Base-by-base conservation (phyloP, 306 rosid genomes). In the Lithocarpus polystachyus region DNA sequence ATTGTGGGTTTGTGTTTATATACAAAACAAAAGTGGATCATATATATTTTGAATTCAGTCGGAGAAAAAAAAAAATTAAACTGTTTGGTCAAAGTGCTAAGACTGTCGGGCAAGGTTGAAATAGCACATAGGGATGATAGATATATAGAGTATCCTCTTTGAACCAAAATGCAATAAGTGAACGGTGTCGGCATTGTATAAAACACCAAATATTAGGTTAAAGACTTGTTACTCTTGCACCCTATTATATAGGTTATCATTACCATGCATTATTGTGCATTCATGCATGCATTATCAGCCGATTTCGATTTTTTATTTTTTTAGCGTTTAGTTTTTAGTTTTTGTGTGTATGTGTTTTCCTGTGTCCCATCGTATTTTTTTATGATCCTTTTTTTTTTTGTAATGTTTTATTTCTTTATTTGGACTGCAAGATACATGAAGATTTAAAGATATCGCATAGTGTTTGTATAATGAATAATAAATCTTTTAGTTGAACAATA, bases 181-280 rank as follows among this genome's bases (percentile, higher is more conserved):
- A 18, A 77, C 22, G 56, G 14, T 67, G 74, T 77, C 74, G 80
- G 80, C 62, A 68, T 54, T 54, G 43, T 54, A 52, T 59, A 65
- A n/a, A 48, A 19, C 35, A 56, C 70, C 22, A 77, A 77, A 77
- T 67, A 29, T 64, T 29, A 29, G 70, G 70, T 64, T 64, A 76
- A 74, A 35, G 83, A 37, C 59, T 64, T 51, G 54, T 74, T 59
- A 64, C 29, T 19, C 55, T 14, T 71, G 20, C 48, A 22, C 11
- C 56, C n/a, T 23, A 31, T 22, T 19, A 18, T 31, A 26, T 75
- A 23, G 57, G 54, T 28, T 15, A 57, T 9, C 59, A 55, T 56
- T n/a, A 4, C 29, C 28, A 59, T 15, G 70, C 70, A 64, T 64
- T 3, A 29, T 64, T 64, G 45, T 29, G 45, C 22, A 64, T 64